Evolutionary conservation across 331 rosid genomes (phyloP).

Genomic region (Dryas integrifolia): DNA sequence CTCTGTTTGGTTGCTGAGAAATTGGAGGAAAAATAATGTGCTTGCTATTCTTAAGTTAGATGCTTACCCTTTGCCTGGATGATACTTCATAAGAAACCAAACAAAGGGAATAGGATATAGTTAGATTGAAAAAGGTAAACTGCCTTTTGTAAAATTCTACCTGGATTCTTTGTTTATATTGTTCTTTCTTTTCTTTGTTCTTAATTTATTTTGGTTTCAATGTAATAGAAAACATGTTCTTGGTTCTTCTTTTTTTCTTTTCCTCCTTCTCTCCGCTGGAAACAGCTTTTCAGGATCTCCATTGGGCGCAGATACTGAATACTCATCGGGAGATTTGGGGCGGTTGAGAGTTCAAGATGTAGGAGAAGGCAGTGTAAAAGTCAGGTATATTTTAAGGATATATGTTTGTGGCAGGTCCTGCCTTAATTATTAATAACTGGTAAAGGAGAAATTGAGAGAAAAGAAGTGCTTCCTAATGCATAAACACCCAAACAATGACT

Average conservation of each 20-base stretch:
- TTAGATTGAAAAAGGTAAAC: neutral
- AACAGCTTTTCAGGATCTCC: slow-evolving; percentile 58
- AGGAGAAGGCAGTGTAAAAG: slow-evolving; percentile 84
- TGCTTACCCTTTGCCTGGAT: neutral
- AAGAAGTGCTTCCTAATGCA: neutral
- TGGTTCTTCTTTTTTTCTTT: neutral
- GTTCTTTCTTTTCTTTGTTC: neutral
- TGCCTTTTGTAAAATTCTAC: neutral
- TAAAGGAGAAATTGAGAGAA: neutral
- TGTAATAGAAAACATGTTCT: neutral
- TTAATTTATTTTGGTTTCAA: neutral
- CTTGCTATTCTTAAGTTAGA: neutral
- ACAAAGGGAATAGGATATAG: neutral
- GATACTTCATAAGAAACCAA: neutral
- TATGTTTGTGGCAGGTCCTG: neutral
- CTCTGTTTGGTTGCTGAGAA: neutral
- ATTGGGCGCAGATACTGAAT: slow-evolving; percentile 38
- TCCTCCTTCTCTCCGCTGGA: neutral
- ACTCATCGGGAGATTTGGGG: slow-evolving; percentile 50
- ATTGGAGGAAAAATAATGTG: neutral
- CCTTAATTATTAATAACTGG: neutral
- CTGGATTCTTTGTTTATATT: neutral
- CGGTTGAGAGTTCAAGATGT: slow-evolving; percentile 71
- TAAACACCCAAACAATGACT: neutral
- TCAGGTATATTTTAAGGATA: slow-evolving; percentile 45